Conservation (phyloP, 108 stramenopile species). For the Cyclotella choctawhatcheeana region DNA sequence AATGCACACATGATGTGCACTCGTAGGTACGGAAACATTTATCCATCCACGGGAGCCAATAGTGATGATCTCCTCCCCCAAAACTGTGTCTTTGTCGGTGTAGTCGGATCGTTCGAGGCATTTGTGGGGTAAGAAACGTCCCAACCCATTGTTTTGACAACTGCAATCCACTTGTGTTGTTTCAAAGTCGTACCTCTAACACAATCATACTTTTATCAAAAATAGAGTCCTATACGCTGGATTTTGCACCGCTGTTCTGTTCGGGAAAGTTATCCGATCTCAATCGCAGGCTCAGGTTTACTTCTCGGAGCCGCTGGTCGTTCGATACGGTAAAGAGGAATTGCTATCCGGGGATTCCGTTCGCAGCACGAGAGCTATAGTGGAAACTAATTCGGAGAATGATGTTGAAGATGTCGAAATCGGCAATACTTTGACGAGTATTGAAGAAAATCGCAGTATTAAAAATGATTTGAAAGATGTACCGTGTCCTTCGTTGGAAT, state of each 20-base stretch:
- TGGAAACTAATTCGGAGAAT: slow-evolving; percentile 2
- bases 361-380: slow-evolving; percentile 22
- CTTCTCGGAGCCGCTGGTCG: slow-evolving; percentile 77
- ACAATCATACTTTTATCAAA: not conserved
- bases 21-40: slow-evolving; percentile 69
- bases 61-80: slow-evolving; percentile 47
- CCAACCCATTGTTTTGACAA: no score
- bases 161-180: no score
- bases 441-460: not conserved
- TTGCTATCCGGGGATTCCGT: slow-evolving; percentile 19
- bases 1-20: not conserved
- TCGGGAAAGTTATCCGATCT: slow-evolving; percentile 78
- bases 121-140: no score
- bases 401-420: slow-evolving; percentile 39
- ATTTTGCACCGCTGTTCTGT: slow-evolving; percentile 78
- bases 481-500: slow-evolving; percentile 79
- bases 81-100: slow-evolving; percentile 61
- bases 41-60: slow-evolving; percentile 61
- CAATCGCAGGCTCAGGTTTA: slow-evolving; percentile 73
- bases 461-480: not conserved
- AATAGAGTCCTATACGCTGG: slow-evolving; percentile 74
- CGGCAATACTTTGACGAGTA: not conserved
- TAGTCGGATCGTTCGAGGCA: slow-evolving; percentile 72
- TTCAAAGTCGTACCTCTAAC: no score
- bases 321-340: slow-evolving; percentile 74